Evolutionary conservation across 2,329 filamentous ascomycete species (phyloP).

Genomic region (Pseudogymnoascus sp.): DNA sequence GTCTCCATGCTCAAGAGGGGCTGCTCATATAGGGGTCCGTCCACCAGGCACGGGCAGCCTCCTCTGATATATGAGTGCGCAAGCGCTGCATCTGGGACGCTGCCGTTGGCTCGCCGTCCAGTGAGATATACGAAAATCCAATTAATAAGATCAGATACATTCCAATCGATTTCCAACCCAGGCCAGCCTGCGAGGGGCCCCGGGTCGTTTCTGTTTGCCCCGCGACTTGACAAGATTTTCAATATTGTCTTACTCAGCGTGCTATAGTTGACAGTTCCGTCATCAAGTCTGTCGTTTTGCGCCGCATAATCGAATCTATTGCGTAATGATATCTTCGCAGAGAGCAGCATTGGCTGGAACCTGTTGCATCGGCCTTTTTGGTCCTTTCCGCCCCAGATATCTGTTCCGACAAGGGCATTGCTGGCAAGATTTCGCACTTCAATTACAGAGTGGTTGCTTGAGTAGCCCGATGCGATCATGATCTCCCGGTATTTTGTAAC

Average conservation of each 20-base stretch:
- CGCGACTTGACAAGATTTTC: slow-evolving; percentile 22
- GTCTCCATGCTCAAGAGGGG: slow-evolving; percentile 30
- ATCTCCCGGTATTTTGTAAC: background rate
- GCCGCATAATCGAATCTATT: slow-evolving; percentile 51
- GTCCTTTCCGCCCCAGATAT: slow-evolving; percentile 36
- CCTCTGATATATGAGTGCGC: slow-evolving; percentile 7
- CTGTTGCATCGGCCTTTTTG: slow-evolving; percentile 57
- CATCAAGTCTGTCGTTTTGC: slow-evolving; percentile 49
- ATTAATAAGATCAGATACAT: slow-evolving; percentile 1
- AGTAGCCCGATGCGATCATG: slow-evolving; percentile 4
- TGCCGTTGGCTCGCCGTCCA: slow-evolving; percentile 3
- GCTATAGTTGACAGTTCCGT: slow-evolving; percentile 72
- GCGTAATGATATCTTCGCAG: slow-evolving; percentile 49
- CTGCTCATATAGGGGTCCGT: slow-evolving; percentile 24
- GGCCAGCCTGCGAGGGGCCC: background rate
- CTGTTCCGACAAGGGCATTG: slow-evolving; percentile 41
- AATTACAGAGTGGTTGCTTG: slow-evolving; percentile 38
- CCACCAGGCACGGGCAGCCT: slow-evolving; percentile 22
- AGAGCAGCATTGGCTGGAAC: slow-evolving; percentile 54
- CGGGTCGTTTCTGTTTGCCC: slow-evolving; percentile 6
- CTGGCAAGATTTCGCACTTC: slow-evolving; percentile 54
- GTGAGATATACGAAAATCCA: slow-evolving; percentile 11
- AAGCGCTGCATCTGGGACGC: background rate
- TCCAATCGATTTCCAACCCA: slow-evolving; percentile 9
- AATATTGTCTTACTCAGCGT: slow-evolving; percentile 59